Evolutionary conservation across 1,139 yeast species (phyloP).

Genomic region (Lodderomyces parapsilosis): DNA sequence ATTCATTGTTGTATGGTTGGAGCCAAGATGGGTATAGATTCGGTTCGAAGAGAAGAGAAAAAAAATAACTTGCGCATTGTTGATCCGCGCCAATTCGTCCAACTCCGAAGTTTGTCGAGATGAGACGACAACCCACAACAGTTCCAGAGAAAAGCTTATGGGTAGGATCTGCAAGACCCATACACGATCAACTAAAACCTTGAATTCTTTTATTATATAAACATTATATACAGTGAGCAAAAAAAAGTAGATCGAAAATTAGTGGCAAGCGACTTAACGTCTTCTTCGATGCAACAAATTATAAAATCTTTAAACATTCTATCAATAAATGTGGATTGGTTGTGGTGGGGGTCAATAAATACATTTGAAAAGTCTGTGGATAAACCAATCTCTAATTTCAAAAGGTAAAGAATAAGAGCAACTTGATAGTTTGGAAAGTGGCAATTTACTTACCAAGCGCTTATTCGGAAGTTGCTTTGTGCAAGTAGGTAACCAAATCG

Average conservation of each 20-base stretch:
- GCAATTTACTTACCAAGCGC: constrained; percentile 20
- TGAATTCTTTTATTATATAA: background rate
- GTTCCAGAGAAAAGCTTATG: too few relatives aligned
- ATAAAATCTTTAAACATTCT: constrained; percentile 1
- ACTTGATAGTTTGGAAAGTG: background rate
- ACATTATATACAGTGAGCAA: constrained; percentile 2
- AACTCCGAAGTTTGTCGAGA: too few relatives aligned
- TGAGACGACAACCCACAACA: too few relatives aligned
- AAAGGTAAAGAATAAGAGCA: background rate
- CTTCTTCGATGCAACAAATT: too few relatives aligned
- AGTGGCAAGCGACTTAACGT: background rate
- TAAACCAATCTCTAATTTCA: constrained; percentile 2
- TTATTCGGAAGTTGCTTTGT: constrained; percentile 57
- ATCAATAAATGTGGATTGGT: background rate
- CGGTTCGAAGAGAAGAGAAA: background rate
- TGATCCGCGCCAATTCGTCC: background rate
- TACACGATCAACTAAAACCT: background rate
- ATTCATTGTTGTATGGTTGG: constrained; percentile 8
- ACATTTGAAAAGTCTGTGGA: background rate
- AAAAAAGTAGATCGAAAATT: background rate
- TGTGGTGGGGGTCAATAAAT: background rate
- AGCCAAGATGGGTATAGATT: background rate
- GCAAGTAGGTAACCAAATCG: constrained; percentile 90
- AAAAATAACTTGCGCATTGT: background rate
- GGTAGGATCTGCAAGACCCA: too few relatives aligned